A percentile compares a stretch with the other conserved stretches of the same genome.
phyloP scores from a whole-genome alignment of 2,329 filamentous ascomycete species.

The Fusarium ramigenum region DNA sequence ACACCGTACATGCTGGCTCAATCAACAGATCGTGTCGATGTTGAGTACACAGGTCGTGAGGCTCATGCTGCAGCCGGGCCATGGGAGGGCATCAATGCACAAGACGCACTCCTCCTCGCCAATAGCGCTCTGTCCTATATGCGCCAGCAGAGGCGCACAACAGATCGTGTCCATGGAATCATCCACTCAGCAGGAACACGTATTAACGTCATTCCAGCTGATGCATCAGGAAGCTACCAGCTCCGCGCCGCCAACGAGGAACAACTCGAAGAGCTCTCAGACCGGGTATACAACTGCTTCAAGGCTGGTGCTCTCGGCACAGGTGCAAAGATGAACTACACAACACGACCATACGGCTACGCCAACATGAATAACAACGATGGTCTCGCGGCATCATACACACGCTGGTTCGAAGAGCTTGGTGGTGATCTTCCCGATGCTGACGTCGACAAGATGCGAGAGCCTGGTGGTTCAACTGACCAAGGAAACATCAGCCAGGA shows the following conservation, averaged over 20 bases:
- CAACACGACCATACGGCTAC: slow-evolving; percentile 43
- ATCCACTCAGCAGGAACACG: slow-evolving; percentile 28
- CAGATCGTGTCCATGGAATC: slow-evolving; percentile 34
- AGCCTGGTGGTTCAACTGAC: slow-evolving; percentile 40
- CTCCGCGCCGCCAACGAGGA: slow-evolving; percentile 59
- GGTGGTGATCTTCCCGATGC: slow-evolving; percentile 39
- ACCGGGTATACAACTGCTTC: slow-evolving; percentile 40
- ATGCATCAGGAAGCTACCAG: slow-evolving; percentile 67
- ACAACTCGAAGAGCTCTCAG: slow-evolving; percentile 33
- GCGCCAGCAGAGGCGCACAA: slow-evolving; percentile 32
- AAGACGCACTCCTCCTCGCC: slow-evolving; percentile 35
- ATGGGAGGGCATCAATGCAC: slow-evolving; percentile 35
- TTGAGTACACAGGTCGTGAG: slow-evolving; percentile 23
- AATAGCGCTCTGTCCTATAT: slow-evolving; percentile 30
- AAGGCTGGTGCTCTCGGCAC: slow-evolving; percentile 45
- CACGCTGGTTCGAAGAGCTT: slow-evolving; percentile 35
- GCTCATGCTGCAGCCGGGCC: slow-evolving; percentile 30
- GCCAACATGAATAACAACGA: slow-evolving; percentile 47
- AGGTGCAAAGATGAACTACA: slow-evolving; percentile 49
- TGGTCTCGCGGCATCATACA: slow-evolving; percentile 37
- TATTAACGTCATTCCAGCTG: slow-evolving; percentile 46
- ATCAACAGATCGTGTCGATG: slow-evolving; percentile 31
- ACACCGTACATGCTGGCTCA: slow-evolving; percentile 28
- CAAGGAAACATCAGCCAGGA: slow-evolving; percentile 46
- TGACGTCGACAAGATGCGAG: slow-evolving; percentile 39